Conservation (phyloP, 306 rosid genomes). For the Canavalia ensiformis region DNA sequence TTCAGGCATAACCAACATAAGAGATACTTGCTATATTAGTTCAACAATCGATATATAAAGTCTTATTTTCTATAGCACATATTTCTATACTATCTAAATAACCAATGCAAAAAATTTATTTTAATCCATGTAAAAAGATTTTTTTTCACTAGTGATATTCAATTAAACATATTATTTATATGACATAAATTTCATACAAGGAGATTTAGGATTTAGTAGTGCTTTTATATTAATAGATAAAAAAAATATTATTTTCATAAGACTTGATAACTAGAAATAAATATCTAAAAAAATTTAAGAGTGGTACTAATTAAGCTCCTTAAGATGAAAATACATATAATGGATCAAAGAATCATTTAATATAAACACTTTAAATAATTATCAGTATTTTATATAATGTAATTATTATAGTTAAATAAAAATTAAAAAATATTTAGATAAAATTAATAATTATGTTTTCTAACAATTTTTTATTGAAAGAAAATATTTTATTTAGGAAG, state of each 20-base stretch:
- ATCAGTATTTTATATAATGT: neutral
- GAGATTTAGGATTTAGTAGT: neutral
- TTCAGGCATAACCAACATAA: too few relatives aligned
- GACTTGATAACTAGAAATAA: neutral
- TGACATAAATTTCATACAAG: neutral
- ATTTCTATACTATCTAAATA: too few relatives aligned
- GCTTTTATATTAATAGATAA: neutral
- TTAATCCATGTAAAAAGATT: too few relatives aligned
- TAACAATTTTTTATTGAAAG: too few relatives aligned
- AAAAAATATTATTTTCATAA: neutral
- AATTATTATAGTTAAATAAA: neutral
- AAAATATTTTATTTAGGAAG: too few relatives aligned
- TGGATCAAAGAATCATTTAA: neutral
- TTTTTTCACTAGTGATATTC: too few relatives aligned
- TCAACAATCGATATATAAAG: too few relatives aligned
- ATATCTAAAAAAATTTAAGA: neutral
- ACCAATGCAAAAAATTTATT: too few relatives aligned
- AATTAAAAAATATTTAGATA: neutral
- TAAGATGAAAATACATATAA: too few relatives aligned
- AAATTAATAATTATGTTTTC: neutral
- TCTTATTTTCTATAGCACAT: too few relatives aligned
- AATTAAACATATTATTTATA: neutral
- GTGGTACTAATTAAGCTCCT: neutral
- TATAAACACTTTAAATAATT: neutral
- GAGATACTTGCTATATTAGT: too few relatives aligned